Evolutionary conservation across 352 stramenopile genomes (phyloP), one percentile per base, ranked within the genome.

Genomic region (Phytophthora chlamydospora): DNA sequence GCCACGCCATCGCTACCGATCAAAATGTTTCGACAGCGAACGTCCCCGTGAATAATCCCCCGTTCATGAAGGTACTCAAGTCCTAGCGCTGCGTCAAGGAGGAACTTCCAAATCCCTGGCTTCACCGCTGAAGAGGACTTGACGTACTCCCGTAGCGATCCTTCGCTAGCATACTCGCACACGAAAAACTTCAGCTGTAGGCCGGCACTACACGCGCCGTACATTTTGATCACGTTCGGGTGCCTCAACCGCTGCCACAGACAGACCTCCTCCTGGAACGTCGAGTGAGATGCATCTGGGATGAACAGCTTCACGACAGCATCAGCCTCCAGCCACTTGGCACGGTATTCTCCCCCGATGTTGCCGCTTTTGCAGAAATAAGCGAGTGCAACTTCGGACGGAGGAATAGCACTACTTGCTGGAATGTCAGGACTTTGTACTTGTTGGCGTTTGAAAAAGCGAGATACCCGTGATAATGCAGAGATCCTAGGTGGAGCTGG

Each of bases 11-110:
- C 35, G n/a, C 45, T 44, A 7, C 52, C 52, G 6, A 78, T 48
- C 19, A 78, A 45, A 44, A 78, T 72, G 21, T 73, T 75, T 43
- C 61, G 66, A 10, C 65, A 55, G 10, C 69, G 66, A 16, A 78
- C 39, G 38, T 78, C 53, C 1, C 62, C 55, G 29, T 71, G 62
- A 12, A 71, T 34, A 27, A 71, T 62, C 1, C 40, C 33, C 1
- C 45, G 36, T 13, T 62, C 38, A 10, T 68, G 51, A 1, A 68
- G 45, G 21, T 57, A 62, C n/a, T 33, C n/a, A 0, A 68, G 39
- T 0, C 50, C 59, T 5, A 61, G 11, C 5, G 59, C 44, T 11
- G 59, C 45, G 2, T 58, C 44, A 8, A 46, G 17, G 29, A 67
- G 31, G n/a, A 39, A 52, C 19, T 39, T 50, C 59, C 59, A 67